phyloP scores from a whole-genome alignment of 2,329 filamentous ascomycete species.

The Lizonia empirigonia region DNA sequence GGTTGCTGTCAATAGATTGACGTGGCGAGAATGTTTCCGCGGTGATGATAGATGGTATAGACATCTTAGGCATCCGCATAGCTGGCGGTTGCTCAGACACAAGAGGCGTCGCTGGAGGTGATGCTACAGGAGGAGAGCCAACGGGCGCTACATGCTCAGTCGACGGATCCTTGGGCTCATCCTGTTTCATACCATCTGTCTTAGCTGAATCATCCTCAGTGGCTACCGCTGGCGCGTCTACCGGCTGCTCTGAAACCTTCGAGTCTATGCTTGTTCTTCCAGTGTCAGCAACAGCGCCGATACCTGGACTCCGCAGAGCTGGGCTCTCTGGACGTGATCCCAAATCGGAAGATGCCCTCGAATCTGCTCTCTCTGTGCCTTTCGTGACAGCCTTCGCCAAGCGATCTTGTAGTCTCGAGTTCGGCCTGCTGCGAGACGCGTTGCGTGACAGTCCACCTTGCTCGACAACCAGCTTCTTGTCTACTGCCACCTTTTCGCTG shows the following conservation, averaged over 20 bases:
- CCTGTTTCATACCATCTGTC: conserved; percentile 17
- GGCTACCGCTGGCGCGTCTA: conserved; percentile 17
- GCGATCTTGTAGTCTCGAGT: conserved; percentile 86
- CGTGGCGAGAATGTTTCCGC: conserved; percentile 38
- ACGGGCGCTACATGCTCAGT: conserved; percentile 28
- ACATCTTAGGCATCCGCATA: conserved; percentile 36
- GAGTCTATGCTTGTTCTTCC: conserved; percentile 54
- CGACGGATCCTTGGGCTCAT: conserved; percentile 33
- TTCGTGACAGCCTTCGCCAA: conserved; percentile 85
- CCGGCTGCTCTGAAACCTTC: conserved; percentile 42
- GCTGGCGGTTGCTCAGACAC: conserved; percentile 47
- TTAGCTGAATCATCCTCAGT: conserved; percentile 23
- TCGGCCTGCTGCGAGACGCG: conserved; percentile 69
- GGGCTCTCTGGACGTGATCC: conserved; percentile 62
- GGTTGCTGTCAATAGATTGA: conserved; percentile 42
- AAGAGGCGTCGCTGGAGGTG: conserved; percentile 22
- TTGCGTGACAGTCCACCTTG: conserved; percentile 60
- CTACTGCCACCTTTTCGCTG: conserved; percentile 33
- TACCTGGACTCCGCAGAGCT: conserved; percentile 42
- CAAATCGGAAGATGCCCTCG: conserved; percentile 56
- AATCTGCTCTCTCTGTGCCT: conserved; percentile 60
- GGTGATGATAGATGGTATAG: conserved; percentile 41
- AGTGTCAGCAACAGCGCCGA: conserved; percentile 38
- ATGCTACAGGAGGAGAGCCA: conserved; percentile 13
- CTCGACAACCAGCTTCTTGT: conserved; percentile 41